These are phyloP conservation scores for Chalciporus sp. DNA, from an alignment of 1,284 basidiomycete genomes.

Conservation along the genomic window DNA sequence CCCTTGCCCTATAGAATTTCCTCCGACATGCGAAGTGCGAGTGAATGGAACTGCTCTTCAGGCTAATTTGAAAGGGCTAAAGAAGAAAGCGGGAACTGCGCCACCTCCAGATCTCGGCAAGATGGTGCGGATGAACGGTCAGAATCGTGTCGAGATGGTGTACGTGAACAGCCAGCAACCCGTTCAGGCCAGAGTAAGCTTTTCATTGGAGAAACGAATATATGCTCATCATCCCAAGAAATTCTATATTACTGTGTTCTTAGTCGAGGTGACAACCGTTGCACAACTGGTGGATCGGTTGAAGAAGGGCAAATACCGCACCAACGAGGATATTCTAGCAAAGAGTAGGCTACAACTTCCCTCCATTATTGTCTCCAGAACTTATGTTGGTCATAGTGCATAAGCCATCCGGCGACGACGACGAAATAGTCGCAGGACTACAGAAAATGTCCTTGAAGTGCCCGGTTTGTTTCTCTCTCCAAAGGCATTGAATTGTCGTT, in stretches of 20 bases:
- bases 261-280: slow-evolving; percentile 75
- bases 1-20: slow-evolving; percentile 86
- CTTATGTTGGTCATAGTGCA: slow-evolving; percentile 54
- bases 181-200: slow-evolving; percentile 62
- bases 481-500: slow-evolving; percentile 1
- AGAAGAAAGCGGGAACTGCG: slow-evolving; percentile 96
- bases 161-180: slow-evolving; percentile 90
- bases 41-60: slow-evolving; percentile 73
- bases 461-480: slow-evolving; percentile 63
- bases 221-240: slow-evolving; percentile 64
- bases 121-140: slow-evolving; percentile 49
- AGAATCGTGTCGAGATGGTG: slow-evolving; percentile 81
- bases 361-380: not conserved
- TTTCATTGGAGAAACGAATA: not conserved
- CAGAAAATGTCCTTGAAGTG: slow-evolving; percentile 90
- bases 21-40: slow-evolving; percentile 87
- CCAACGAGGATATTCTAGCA: slow-evolving; percentile 66
- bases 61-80: slow-evolving; percentile 88
- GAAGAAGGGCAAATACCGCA: slow-evolving; percentile 65
- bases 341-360: slow-evolving; percentile 51
- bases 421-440: slow-evolving; percentile 86
- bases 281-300: slow-evolving; percentile 68
- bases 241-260: slow-evolving; percentile 83
- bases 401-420: slow-evolving; percentile 65
- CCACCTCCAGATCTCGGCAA: slow-evolving; percentile 86